Conservation (phyloP, 768 basidiomycete species). For the Rhodosporidiobolus sp. region DNA sequence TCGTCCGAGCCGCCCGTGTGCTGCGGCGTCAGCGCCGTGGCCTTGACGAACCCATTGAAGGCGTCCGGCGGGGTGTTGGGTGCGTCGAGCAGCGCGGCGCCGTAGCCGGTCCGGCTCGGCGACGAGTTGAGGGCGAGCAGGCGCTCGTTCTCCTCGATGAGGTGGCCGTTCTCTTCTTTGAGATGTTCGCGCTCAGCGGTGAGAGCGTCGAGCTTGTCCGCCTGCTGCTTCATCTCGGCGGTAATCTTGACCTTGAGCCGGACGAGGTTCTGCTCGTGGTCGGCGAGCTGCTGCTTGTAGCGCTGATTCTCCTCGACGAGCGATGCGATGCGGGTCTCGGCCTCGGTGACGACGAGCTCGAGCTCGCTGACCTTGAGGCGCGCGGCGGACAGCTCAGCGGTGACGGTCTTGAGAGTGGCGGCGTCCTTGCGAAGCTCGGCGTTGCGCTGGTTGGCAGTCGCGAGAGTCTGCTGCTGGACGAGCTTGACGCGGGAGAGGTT, state of each 20-base stretch:
- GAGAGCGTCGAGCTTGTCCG: neutral
- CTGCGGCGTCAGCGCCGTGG: neutral
- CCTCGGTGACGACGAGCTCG: neutral
- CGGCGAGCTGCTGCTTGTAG: neutral
- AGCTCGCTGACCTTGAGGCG: neutral
- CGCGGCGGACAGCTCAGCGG: constrained; percentile 1
- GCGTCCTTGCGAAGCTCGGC: neutral
- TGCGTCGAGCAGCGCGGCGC: neutral
- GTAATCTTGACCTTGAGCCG: neutral
- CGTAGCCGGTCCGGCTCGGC: neutral
- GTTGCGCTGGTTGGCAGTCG: constrained; percentile 7
- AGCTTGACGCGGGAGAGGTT: constrained; percentile 3
- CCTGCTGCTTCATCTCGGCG: neutral
- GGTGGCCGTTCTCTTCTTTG: neutral
- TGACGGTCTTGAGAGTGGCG: neutral
- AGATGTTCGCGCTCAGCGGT: constrained; percentile 2
- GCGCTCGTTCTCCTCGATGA: neutral
- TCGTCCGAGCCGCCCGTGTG: constrained; percentile 8
- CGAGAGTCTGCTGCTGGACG: constrained; percentile 22
- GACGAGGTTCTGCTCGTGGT: neutral
- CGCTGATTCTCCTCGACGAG: neutral
- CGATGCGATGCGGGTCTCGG: too few species aligned
- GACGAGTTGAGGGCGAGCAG: neutral
- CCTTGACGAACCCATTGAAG: too few species aligned
- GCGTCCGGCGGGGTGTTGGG: neutral